Percentiles rank a stretch among this genome's conserved stretches.
Evolutionary conservation across 2,329 filamentous ascomycete species (phyloP).

Genomic region (Drechmeria coniospora): DNA sequence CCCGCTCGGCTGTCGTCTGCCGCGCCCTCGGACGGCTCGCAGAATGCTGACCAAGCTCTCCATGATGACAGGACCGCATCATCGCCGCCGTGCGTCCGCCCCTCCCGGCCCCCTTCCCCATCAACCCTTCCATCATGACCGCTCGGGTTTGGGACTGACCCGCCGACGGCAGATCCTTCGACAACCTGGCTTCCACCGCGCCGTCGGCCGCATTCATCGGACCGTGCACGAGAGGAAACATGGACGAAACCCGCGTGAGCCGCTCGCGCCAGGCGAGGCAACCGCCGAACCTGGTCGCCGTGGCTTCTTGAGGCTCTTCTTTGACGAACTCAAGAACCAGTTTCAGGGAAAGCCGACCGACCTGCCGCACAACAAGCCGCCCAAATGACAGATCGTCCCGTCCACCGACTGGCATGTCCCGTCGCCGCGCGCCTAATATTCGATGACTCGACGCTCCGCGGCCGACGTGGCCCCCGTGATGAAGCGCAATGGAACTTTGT

Average conservation of each 20-base stretch:
- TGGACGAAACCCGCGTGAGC: constrained; percentile 34
- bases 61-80: constrained; percentile 18
- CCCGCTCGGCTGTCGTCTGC: background rate
- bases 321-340: constrained; percentile 36
- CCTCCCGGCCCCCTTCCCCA: background rate
- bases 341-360: constrained; percentile 28
- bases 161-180: constrained; percentile 27
- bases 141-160: background rate
- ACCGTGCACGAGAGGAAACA: constrained; percentile 31
- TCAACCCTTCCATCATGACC: background rate
- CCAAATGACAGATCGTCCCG: constrained; percentile 12
- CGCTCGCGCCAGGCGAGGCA: constrained; percentile 35
- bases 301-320: constrained; percentile 30
- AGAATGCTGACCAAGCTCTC: constrained; percentile 7
- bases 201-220: constrained; percentile 36
- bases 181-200: constrained; percentile 34
- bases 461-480: too few relatives aligned
- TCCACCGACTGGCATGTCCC: too few relatives aligned
- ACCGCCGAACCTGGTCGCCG: constrained; percentile 21
- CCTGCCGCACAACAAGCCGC: constrained; percentile 13
- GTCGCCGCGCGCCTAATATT: too few relatives aligned
- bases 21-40: too few relatives aligned
- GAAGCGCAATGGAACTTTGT: too few relatives aligned
- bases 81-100: constrained; percentile 13
- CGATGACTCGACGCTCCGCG: too few relatives aligned